Percentiles rank a stretch among this genome's conserved stretches.
phyloP scores from a whole-genome alignment of 2,329 filamentous ascomycete species.

The Tolypocladium ovalisporum region DNA sequence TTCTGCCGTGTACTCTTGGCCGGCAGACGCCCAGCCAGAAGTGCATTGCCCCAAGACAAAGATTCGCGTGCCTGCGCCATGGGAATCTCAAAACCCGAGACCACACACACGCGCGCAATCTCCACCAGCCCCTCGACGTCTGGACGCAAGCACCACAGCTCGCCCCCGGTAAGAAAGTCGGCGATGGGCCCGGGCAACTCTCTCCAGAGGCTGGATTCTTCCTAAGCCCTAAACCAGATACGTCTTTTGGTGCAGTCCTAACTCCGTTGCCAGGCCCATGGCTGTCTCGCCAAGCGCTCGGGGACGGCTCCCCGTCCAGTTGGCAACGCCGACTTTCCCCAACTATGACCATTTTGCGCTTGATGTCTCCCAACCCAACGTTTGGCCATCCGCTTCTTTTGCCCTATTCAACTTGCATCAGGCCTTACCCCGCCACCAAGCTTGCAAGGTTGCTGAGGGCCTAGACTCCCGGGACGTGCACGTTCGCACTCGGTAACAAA shows the following conservation, averaged over 20 bases:
- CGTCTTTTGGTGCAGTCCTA: too few species aligned
- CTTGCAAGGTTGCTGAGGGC: not conserved
- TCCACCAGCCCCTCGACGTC: constrained; percentile 3
- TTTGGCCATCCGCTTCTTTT: not conserved
- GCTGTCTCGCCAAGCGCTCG: not conserved
- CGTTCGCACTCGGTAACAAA: not conserved
- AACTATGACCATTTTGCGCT: not conserved
- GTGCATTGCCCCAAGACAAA: not conserved
- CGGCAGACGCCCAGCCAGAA: not conserved
- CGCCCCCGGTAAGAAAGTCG: not conserved
- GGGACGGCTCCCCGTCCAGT: not conserved
- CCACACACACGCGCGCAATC: constrained; percentile 2
- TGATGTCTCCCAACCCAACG: not conserved
- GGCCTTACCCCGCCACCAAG: not conserved
- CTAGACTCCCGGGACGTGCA: not conserved
- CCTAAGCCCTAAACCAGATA: too few species aligned
- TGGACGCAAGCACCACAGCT: constrained; percentile 1
- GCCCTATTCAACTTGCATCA: not conserved
- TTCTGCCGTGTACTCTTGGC: not conserved
- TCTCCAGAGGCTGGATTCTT: not conserved
- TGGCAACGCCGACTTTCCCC: not conserved
- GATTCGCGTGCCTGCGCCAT: not conserved
- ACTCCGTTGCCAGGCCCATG: not conserved
- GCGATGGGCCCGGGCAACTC: not conserved
- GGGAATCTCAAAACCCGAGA: not conserved